Base-by-base conservation (phyloP, 2,329 filamentous ascomycete species). In the Cryphonectria parasitica region DNA sequence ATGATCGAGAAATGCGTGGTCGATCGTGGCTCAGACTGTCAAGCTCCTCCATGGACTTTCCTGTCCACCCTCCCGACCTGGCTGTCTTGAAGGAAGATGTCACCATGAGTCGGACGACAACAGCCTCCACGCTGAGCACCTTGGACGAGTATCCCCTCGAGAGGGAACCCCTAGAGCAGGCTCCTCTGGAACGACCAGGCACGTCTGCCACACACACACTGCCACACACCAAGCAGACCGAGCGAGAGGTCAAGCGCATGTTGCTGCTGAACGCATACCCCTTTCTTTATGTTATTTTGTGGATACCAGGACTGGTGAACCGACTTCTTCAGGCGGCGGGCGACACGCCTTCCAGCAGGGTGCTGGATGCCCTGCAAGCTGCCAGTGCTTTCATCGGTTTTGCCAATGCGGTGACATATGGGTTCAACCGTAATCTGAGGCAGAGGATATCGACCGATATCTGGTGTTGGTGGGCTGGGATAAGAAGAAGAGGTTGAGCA, bases 181-280 rank as follows among this genome's bases (percentile, higher is more conserved):
- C 41, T 36, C 41, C 64, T 74, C 72, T 66, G 69, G 70, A 62
- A 39, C 22, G 31, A 49, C 54, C 28, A 7, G 17, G 31, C 22
- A 49, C 31, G 8, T 28, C 49, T 7, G n/a, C 19, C 7, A 25
- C 75, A 69, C 19, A 63, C 70, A 34, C 52, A 10, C 72, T 67
- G 6, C 66, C 36, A 7, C 64, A 72, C 58, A 69, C 74, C 36
- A 72, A 67, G 22, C 67, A 73, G 41, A 69, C 72, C 13, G 73
- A 76, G 71, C 73, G 65, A 58, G 75, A 77, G 66, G 72, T 79
- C 22, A 76, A 76, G 58, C 77, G 77, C 56, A 78, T 81, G 72
- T 74, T 82, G 15, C 70, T 81, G 3, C 73, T 82, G 60, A 80
- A 81, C 64, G 80, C 78, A 0, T 82, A 82, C 56, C 80, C 80